Evolutionary conservation across 2,329 filamentous ascomycete species (phyloP).

Genomic region (Trichoderma sp.): DNA sequence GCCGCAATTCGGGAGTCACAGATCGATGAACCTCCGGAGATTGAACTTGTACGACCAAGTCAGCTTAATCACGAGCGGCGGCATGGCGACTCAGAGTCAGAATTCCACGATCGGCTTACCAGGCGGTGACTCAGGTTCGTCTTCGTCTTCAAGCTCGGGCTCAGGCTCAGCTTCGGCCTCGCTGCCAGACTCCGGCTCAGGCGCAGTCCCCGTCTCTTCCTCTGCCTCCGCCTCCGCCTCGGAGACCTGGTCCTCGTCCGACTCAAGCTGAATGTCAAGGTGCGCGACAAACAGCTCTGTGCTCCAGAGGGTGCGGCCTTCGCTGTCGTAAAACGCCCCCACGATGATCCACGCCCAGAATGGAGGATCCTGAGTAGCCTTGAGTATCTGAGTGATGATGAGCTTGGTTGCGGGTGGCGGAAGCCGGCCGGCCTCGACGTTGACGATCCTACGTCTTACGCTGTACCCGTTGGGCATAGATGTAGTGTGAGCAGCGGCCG

Average conservation of each 20-base stretch:
- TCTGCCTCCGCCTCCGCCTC: conserved; percentile 21
- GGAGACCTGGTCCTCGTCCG: conserved; percentile 33
- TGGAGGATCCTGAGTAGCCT: conserved; percentile 38
- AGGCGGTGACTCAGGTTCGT: conserved; percentile 1
- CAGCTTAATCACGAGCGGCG: neutral
- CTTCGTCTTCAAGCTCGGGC: neutral
- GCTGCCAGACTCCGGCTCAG: neutral
- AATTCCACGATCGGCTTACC: conserved; percentile 1
- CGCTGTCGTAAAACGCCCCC: conserved; percentile 50
- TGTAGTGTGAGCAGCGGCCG: neutral
- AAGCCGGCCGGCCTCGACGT: conserved; percentile 39
- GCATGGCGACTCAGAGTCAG: conserved; percentile 10
- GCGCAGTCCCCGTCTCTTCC: conserved; percentile 27
- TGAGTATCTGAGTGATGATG: conserved; percentile 48
- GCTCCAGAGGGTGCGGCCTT: conserved; percentile 49
- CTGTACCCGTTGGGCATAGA: conserved; percentile 32
- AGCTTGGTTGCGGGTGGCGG: conserved; percentile 51
- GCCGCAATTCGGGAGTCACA: neutral
- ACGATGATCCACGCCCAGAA: conserved; percentile 53
- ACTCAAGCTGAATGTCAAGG: conserved; percentile 35
- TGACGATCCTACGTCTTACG: conserved; percentile 35
- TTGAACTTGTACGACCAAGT: conserved; percentile 5
- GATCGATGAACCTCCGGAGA: neutral
- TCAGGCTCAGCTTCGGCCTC: neutral
- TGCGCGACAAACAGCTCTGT: conserved; percentile 48